phyloP scores from a whole-genome alignment of 106 monocot genomes.

The Chionographis japonica region DNA sequence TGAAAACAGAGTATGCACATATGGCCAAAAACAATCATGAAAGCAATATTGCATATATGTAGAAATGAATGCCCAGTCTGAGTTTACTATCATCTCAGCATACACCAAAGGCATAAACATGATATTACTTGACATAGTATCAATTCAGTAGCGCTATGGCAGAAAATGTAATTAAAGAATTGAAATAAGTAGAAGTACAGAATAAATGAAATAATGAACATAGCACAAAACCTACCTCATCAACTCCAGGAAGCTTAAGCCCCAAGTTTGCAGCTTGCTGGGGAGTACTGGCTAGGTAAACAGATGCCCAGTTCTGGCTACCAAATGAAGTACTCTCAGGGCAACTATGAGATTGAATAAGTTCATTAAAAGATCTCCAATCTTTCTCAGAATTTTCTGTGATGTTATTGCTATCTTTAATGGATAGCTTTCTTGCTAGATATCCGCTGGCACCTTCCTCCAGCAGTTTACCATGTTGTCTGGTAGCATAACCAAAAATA shows the following conservation, averaged over 20 bases:
- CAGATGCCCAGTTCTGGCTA: conserved; percentile 79
- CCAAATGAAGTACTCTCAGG: conserved; percentile 52
- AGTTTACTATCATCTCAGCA: no score
- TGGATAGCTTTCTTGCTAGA: conserved; percentile 58
- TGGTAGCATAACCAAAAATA: conserved; percentile 16
- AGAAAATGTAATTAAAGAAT: neutral
- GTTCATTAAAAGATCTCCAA: conserved; percentile 70
- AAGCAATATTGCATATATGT: no score
- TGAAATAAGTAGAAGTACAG: conserved; percentile 2
- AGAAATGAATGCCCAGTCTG: no score
- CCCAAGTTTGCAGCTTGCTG: conserved; percentile 85
- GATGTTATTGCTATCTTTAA: conserved; percentile 20
- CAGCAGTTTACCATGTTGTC: conserved; percentile 80
- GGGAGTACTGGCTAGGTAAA: conserved; percentile 91
- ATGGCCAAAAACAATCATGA: no score
- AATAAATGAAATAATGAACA: neutral
- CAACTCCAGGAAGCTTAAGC: conserved; percentile 72
- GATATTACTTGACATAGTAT: neutral
- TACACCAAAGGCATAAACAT: neutral
- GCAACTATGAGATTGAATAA: conserved; percentile 44
- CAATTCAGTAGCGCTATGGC: no score
- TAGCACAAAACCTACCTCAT: conserved; percentile 49
- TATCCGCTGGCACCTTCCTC: conserved; percentile 97
- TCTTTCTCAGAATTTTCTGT: conserved; percentile 37
- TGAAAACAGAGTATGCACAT: no score